Evolutionary conservation across 805 yeast species (phyloP).

Genomic region (Myxozyma geophila): DNA sequence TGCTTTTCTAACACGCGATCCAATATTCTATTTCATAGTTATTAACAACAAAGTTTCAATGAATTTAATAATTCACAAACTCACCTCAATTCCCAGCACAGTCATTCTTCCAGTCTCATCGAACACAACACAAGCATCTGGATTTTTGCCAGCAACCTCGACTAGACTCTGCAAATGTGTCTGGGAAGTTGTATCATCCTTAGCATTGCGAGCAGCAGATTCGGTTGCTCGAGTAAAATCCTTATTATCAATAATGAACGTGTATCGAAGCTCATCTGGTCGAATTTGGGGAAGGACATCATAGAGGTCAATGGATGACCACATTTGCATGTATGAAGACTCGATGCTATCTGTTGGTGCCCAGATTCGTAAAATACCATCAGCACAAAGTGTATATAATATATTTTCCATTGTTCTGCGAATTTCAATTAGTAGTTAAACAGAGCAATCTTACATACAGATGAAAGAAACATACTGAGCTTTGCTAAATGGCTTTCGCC

Average conservation of each 20-base stretch:
- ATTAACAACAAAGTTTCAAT: not conserved
- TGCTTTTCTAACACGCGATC: conserved; percentile 31
- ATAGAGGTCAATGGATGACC: conserved; percentile 55
- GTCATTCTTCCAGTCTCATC: conserved; percentile 38
- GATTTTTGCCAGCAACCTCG: conserved; percentile 36
- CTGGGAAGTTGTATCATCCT: conserved; percentile 10
- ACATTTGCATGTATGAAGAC: conserved; percentile 48
- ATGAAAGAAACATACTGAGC: conserved; percentile 38
- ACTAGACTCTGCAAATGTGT: conserved; percentile 22
- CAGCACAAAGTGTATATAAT: conserved; percentile 68
- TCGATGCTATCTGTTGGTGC: conserved; percentile 42
- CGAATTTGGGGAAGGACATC: conserved; percentile 33
- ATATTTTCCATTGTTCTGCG: conserved; percentile 50
- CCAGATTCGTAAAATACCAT: conserved; percentile 68
- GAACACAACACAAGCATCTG: conserved; percentile 38
- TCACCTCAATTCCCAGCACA: conserved; percentile 35
- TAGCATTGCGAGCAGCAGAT: conserved; percentile 36
- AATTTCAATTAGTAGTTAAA: not conserved
- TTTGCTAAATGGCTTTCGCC: conserved; percentile 54
- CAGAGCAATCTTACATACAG: not conserved
- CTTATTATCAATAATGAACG: conserved; percentile 35
- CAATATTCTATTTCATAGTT: conserved; percentile 24
- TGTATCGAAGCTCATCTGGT: conserved; percentile 26
- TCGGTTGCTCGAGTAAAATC: conserved; percentile 39
- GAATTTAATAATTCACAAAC: not conserved